Evolutionary conservation across 371 early-diverging fungal genomes (phyloP).

Genomic region (Mucor indicus): DNA sequence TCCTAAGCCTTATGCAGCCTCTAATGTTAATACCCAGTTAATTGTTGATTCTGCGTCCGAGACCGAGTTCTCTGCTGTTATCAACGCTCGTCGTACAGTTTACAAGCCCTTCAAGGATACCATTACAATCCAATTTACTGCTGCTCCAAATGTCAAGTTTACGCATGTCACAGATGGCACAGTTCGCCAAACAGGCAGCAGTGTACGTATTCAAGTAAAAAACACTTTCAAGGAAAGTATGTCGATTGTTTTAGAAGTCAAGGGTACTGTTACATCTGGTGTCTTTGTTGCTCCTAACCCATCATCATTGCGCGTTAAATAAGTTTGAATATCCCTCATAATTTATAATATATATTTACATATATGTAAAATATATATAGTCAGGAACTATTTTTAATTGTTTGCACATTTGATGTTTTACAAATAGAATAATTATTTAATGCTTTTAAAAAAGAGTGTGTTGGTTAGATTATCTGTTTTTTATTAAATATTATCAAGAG

Average conservation of each 20-base stretch:
- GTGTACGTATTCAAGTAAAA: conserved; percentile 18
- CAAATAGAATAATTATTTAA: too few species aligned
- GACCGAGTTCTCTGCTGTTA: conserved; percentile 12
- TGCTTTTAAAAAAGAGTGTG: too few species aligned
- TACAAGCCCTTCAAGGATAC: conserved; percentile 13
- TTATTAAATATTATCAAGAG: too few species aligned
- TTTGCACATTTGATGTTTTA: too few species aligned
- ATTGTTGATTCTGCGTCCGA: conserved; percentile 6
- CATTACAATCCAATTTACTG: conserved; percentile 24
- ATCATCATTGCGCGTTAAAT: not conserved
- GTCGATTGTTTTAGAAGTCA: conserved; percentile 17
- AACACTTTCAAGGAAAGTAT: conserved; percentile 22
- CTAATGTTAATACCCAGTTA: conserved; percentile 24
- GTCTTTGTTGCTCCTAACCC: conserved; percentile 28
- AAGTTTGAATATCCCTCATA: not conserved
- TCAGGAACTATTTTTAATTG: too few species aligned
- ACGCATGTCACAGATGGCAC: conserved; percentile 17
- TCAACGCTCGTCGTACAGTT: conserved; percentile 30
- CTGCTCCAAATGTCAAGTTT: conserved; percentile 18
- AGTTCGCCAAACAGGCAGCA: conserved; percentile 25
- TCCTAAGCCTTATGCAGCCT: conserved; percentile 22
- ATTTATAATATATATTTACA: too few species aligned
- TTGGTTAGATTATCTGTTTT: too few species aligned
- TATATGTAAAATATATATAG: too few species aligned
- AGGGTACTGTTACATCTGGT: conserved; percentile 15